phyloP scores from a whole-genome alignment of 371 early-diverging fungal genomes.

The Pancytospora philotis region DNA sequence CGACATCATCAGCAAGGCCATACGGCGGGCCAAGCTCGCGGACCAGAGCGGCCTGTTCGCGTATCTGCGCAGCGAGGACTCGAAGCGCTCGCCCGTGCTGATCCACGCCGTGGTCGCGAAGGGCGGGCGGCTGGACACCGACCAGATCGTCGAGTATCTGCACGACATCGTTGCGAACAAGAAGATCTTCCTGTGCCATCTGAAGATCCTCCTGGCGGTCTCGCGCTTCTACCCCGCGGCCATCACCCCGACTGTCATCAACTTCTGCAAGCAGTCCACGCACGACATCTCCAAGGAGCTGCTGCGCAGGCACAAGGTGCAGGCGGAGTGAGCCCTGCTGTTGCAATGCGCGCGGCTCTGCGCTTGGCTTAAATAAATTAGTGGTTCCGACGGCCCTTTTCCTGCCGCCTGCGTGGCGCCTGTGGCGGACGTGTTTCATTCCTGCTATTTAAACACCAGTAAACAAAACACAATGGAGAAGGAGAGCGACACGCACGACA shows the following conservation, averaged over 20 bases:
- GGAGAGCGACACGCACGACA: too few relatives aligned
- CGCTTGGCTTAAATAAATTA: too few relatives aligned
- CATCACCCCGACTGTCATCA: constrained; percentile 20
- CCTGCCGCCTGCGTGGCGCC: too few relatives aligned
- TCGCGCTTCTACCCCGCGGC: constrained; percentile 23
- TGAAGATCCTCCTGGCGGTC: constrained; percentile 24
- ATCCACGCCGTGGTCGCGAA: constrained; percentile 43
- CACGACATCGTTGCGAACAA: constrained; percentile 6
- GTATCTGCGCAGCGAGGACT: constrained; percentile 4
- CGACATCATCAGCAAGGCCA: constrained; percentile 43
- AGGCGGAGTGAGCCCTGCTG: neutral
- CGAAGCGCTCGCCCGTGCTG: constrained; percentile 26
- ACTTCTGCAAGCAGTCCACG: constrained; percentile 36
- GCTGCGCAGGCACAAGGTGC: neutral
- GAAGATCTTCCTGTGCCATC: constrained; percentile 13
- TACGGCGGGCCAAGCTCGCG: constrained; percentile 28
- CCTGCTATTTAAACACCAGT: too few relatives aligned
- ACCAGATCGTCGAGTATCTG: constrained; percentile 23
- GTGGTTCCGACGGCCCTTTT: too few relatives aligned
- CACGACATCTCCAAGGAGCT: constrained; percentile 47
- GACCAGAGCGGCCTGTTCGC: constrained; percentile 46
- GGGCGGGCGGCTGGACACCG: constrained; percentile 28
- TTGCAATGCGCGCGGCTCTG: too few relatives aligned
- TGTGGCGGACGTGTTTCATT: too few relatives aligned
- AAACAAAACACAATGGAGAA: too few relatives aligned